phyloP scores from a whole-genome alignment of 176 grass and related monocot genomes.

The Ensete glaucum region DNA sequence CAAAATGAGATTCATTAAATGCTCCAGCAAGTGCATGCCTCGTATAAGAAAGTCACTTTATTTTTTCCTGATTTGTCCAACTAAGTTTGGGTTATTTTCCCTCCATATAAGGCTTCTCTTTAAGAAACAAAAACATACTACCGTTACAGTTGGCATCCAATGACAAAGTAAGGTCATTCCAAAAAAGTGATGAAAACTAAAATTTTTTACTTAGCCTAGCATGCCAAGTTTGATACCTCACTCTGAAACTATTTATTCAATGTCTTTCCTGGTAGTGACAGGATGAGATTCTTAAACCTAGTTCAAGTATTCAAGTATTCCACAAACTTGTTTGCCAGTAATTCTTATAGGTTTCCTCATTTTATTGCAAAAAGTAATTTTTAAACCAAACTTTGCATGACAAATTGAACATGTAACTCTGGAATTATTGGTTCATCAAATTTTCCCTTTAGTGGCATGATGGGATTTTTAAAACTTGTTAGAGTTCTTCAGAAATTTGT shows the following conservation, averaged over 20 bases:
- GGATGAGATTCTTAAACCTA: neutral
- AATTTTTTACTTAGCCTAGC: neutral
- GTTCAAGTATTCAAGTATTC: neutral
- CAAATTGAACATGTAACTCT: neutral
- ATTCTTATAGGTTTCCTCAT: neutral
- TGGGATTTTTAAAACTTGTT: neutral
- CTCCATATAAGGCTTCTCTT: too few species aligned
- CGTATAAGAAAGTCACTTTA: too few species aligned
- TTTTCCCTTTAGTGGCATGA: neutral
- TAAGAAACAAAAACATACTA: too few species aligned
- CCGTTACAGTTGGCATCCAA: too few species aligned
- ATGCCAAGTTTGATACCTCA: neutral
- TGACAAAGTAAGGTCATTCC: too few species aligned
- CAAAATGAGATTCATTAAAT: too few species aligned
- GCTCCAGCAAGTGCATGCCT: too few species aligned
- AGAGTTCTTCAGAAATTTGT: neutral
- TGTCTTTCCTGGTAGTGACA: neutral
- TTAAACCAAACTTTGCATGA: neutral
- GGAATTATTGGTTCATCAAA: neutral
- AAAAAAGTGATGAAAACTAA: neutral
- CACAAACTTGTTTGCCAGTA: neutral
- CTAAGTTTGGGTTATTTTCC: too few species aligned
- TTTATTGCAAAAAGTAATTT: neutral
- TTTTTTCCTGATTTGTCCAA: too few species aligned
- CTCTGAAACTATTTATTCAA: neutral